A percentile compares a stretch with the other conserved stretches of the same genome.
Evolutionary conservation across 352 stramenopile species (phyloP).

Genomic region (Pythium diclinum): DNA sequence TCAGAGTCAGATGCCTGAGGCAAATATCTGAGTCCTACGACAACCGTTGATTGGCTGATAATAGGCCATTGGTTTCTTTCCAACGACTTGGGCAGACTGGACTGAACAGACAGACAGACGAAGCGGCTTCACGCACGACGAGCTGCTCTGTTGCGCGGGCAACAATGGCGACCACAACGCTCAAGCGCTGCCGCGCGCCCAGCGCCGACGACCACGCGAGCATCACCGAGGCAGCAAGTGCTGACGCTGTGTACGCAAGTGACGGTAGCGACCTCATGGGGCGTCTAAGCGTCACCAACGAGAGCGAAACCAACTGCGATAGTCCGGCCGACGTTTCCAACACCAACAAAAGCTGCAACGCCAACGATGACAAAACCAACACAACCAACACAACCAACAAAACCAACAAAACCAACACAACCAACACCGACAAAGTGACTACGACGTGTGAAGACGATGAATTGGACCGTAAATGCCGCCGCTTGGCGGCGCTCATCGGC

Average conservation of each 20-base stretch:
- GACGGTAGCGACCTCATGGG: background rate
- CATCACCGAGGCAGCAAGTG: background rate
- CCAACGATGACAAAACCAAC: slow-evolving; percentile 28
- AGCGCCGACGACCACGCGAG: slow-evolving; percentile 22
- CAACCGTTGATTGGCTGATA: too few relatives aligned
- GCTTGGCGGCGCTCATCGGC: slow-evolving; percentile 57
- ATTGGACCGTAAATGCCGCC: slow-evolving; percentile 55
- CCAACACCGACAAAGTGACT: too few relatives aligned
- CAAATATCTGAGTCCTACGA: too few relatives aligned
- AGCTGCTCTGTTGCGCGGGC: too few relatives aligned
- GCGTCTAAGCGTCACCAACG: background rate
- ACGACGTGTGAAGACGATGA: slow-evolving; percentile 10
- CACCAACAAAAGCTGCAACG: slow-evolving; percentile 23
- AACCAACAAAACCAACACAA: slow-evolving; percentile 14
- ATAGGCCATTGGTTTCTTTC: too few relatives aligned
- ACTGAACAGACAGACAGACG: too few relatives aligned
- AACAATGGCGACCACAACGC: slow-evolving; percentile 4
- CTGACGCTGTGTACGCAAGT: slow-evolving; percentile 12
- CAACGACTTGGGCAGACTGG: too few relatives aligned
- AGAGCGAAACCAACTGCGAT: background rate
- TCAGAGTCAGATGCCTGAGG: too few relatives aligned
- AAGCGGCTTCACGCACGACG: too few relatives aligned
- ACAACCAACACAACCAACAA: slow-evolving; percentile 10
- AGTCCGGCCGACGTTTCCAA: slow-evolving; percentile 24
- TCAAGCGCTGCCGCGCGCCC: slow-evolving; percentile 41